A percentile compares a stretch with the other conserved stretches of the same genome.
phyloP scores from a whole-genome alignment of 495 filamentous ascomycete genomes.

The Penicillium flavigenum region DNA sequence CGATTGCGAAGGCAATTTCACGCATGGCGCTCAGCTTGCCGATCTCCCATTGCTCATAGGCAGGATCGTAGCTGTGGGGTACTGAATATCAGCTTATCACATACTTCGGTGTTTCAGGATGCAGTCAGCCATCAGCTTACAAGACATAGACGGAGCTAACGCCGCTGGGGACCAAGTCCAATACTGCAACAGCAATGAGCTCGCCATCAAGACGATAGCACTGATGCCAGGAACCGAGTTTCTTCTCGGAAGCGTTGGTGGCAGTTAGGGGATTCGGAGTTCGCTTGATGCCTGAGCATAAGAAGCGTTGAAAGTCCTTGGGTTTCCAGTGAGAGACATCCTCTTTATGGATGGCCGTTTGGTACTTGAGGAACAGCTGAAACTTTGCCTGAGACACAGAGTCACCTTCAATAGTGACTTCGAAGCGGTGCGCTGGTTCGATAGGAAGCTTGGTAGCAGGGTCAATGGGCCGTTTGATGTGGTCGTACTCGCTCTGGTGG shows the following conservation, averaged over 20 bases:
- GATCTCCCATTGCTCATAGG: conserved; percentile 73
- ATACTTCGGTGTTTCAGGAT: not conserved
- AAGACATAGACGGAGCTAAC: conserved; percentile 96
- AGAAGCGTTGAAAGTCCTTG: conserved; percentile 74
- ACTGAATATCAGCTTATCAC: conserved; percentile 13
- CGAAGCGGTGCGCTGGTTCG: conserved; percentile 74
- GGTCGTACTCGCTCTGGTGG: conserved; percentile 66
- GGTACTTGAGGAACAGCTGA: conserved; percentile 81
- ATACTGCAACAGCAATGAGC: conserved; percentile 82
- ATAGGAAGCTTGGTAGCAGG: conserved; percentile 54
- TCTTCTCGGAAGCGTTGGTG: conserved; percentile 51
- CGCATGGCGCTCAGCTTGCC: conserved; percentile 86
- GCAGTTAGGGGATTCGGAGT: conserved; percentile 34
- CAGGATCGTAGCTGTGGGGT: conserved; percentile 65
- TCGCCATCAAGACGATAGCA: conserved; percentile 89
- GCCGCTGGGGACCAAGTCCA: conserved; percentile 81
- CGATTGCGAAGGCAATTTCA: conserved; percentile 76
- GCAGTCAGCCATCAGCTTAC: conserved; percentile 33
- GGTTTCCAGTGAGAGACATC: conserved; percentile 61
- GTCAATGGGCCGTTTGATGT: conserved; percentile 53
- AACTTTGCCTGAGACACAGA: conserved; percentile 84
- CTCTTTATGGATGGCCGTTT: conserved; percentile 77
- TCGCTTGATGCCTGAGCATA: conserved; percentile 78
- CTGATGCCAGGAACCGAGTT: conserved; percentile 89
- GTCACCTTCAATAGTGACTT: conserved; percentile 77